A percentile compares a stretch with the other conserved stretches of the same genome.
Evolutionary conservation across 2,329 filamentous ascomycete genomes (phyloP).

Genomic region (Aphanoascus verrucosus): DNA sequence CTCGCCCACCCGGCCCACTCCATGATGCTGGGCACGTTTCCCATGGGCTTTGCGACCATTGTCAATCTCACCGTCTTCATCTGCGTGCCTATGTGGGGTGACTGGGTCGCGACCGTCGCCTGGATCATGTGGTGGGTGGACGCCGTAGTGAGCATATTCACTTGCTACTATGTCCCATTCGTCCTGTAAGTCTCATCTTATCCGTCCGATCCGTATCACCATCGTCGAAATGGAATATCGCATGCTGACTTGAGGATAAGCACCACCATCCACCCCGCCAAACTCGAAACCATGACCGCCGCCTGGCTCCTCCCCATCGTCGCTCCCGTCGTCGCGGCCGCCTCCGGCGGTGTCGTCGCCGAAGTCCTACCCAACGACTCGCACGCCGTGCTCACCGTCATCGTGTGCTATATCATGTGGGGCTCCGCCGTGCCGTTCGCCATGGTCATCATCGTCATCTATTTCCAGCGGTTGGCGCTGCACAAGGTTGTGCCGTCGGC

Average conservation of each 20-base stretch:
- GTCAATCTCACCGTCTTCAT: slow-evolving; percentile 52
- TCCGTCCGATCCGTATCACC: background rate
- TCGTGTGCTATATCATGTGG: slow-evolving; percentile 59
- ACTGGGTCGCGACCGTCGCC: slow-evolving; percentile 39
- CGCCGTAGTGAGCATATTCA: slow-evolving; percentile 34
- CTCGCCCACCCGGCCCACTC: slow-evolving; percentile 53
- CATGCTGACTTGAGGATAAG: slow-evolving; percentile 1
- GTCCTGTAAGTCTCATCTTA: slow-evolving; percentile 43
- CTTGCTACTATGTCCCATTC: slow-evolving; percentile 41
- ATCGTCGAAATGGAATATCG: background rate
- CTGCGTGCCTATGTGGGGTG: slow-evolving; percentile 47
- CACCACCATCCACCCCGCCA: slow-evolving; percentile 16
- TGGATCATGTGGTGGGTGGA: slow-evolving; percentile 45
- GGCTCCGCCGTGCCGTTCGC: slow-evolving; percentile 53
- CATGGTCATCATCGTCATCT: slow-evolving; percentile 54
- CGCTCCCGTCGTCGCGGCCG: slow-evolving; percentile 54
- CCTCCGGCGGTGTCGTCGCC: slow-evolving; percentile 54
- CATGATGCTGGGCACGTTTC: slow-evolving; percentile 54
- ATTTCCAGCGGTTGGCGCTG: slow-evolving; percentile 57
- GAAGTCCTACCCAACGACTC: slow-evolving; percentile 45
- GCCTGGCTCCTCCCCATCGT: slow-evolving; percentile 57
- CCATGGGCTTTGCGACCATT: slow-evolving; percentile 55
- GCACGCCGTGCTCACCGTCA: slow-evolving; percentile 50
- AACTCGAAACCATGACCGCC: slow-evolving; percentile 51
- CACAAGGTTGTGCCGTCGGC: slow-evolving; percentile 57